Percentiles rank a stretch among this genome's conserved stretches.
These are phyloP conservation scores for Hypoxylon subgilvum DNA, from an alignment of 495 filamentous ascomycete genomes.

Conservation along the genomic window DNA sequence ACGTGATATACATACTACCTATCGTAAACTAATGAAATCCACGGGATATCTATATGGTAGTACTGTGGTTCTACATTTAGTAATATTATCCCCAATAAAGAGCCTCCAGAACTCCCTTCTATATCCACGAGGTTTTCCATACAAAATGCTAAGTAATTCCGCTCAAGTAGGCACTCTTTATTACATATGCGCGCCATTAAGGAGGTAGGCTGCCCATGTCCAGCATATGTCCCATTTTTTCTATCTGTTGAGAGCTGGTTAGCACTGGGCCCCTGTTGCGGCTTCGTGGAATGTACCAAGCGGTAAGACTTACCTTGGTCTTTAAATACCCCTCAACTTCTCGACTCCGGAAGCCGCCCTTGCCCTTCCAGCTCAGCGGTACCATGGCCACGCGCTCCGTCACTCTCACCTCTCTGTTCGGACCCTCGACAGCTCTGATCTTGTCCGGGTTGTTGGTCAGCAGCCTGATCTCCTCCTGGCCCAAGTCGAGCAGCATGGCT, in stretches of 20 bases:
- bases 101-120: too few relatives aligned
- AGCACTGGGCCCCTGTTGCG: not conserved
- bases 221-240: constrained; percentile 74
- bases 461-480: constrained; percentile 74
- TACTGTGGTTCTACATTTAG: too few relatives aligned
- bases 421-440: constrained; percentile 90
- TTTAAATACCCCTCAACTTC: constrained; percentile 92
- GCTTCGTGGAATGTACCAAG: not conserved
- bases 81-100: too few relatives aligned
- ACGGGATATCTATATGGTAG: too few relatives aligned
- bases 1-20: too few relatives aligned
- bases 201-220: constrained; percentile 39
- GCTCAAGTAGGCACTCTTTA: not conserved
- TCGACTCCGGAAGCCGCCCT: constrained; percentile 78
- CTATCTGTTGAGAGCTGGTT: constrained; percentile 54
- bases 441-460: constrained; percentile 99
- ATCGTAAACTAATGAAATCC: too few relatives aligned
- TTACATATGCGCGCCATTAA: not conserved
- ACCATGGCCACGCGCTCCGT: constrained; percentile 94
- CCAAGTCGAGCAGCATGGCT: constrained; percentile 88
- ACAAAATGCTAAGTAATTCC: not conserved
- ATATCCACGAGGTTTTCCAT: too few relatives aligned
- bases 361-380: constrained; percentile 90
- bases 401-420: constrained; percentile 82
- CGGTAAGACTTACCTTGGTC: constrained; percentile 84